Evolutionary conservation across 108 stramenopile genomes (phyloP).

Genomic region (Nitzschia sp.): DNA sequence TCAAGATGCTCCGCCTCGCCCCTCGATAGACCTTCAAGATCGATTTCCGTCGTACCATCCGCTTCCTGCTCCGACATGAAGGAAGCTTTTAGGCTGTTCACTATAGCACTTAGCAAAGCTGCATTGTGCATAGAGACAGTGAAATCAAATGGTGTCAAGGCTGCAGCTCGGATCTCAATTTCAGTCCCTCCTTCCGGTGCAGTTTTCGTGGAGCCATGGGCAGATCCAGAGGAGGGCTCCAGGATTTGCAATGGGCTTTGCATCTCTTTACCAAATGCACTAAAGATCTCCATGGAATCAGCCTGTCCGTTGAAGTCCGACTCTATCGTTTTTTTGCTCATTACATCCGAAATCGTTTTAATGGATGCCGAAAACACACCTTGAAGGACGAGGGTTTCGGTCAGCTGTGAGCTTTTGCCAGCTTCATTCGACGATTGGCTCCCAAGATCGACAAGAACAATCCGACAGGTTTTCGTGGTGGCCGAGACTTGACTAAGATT

Average conservation of each 20-base stretch:
- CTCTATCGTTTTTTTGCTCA: slow-evolving; percentile 30
- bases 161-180: slow-evolving; percentile 66
- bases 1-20: slow-evolving; percentile 56
- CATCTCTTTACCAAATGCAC: slow-evolving; percentile 68
- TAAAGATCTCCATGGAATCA: slow-evolving; percentile 76
- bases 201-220: slow-evolving; percentile 49
- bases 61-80: slow-evolving; percentile 14
- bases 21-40: slow-evolving; percentile 34
- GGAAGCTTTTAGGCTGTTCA: slow-evolving; percentile 55
- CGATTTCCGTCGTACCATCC: background rate
- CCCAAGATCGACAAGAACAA: slow-evolving; percentile 58
- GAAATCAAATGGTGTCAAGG: slow-evolving; percentile 60
- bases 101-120: slow-evolving; percentile 72
- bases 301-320: slow-evolving; percentile 54
- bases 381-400: slow-evolving; percentile 72
- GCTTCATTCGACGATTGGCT: slow-evolving; percentile 9
- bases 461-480: slow-evolving; percentile 39
- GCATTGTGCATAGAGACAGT: slow-evolving; percentile 81
- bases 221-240: slow-evolving; percentile 66
- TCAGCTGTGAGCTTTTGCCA: slow-evolving; percentile 16
- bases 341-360: slow-evolving; percentile 17
- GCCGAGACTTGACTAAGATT: slow-evolving; percentile 6
- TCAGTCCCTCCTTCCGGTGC: slow-evolving; percentile 20
- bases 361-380: slow-evolving; percentile 58
- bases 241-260: slow-evolving; percentile 76